Conservation (phyloP, 257 asterid species). For the Nicotiana otophora region DNA sequence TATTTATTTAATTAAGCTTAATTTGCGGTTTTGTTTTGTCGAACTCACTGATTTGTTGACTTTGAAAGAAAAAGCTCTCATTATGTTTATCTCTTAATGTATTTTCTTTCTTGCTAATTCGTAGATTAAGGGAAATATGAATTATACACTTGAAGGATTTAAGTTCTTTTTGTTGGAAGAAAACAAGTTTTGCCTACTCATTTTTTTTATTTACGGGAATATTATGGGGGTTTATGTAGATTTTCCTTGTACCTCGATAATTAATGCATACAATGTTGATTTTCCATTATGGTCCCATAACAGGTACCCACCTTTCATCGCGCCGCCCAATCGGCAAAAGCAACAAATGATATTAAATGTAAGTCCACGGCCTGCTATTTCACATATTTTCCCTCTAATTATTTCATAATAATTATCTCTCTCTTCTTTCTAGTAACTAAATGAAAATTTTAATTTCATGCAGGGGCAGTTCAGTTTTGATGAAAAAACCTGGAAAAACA, state of each 20-base stretch:
- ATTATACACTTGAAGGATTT: not conserved
- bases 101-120: too few relatives aligned
- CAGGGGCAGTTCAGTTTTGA: conserved; percentile 80
- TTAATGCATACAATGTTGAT: not conserved
- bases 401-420: not conserved
- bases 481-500: conserved; percentile 85
- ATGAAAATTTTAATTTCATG: not conserved
- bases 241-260: too few relatives aligned
- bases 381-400: not conserved
- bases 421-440: not conserved
- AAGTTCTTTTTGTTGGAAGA: not conserved
- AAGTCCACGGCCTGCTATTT: conserved; percentile 9
- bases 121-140: not conserved
- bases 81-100: not conserved
- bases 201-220: too few relatives aligned
- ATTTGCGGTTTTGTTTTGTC: not conserved
- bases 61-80: not conserved
- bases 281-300: not conserved
- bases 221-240: too few relatives aligned
- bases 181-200: too few relatives aligned
- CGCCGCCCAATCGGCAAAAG: conserved; percentile 62
- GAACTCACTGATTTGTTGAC: not conserved
- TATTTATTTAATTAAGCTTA: not conserved
- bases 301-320: conserved; percentile 82
- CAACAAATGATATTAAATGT: conserved; percentile 73